Evolutionary conservation across 1,284 basidiomycete species (phyloP), one percentile per base, ranked within the genome.

Genomic region (Violaceomyces palustris): DNA sequence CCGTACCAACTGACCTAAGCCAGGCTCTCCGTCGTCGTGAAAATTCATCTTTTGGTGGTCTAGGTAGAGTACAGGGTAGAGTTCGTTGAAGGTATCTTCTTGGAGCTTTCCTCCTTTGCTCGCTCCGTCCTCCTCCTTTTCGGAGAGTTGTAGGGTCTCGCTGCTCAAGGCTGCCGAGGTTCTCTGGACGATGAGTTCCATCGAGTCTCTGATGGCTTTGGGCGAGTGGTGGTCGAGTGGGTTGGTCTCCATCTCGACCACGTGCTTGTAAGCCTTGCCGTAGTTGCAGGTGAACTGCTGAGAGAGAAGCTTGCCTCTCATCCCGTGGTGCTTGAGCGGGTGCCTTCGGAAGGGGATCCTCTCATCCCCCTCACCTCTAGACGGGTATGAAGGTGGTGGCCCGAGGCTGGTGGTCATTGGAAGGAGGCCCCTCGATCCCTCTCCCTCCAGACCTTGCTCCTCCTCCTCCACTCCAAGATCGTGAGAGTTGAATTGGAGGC

Each of bases 211-310:
- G 30, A 53, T 54, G 25, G 31, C 31, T 2, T 29, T 3, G 12
- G 53, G 53, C 2, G 48, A 27, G 25, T 27, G 17, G 6, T 35
- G 3, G 17, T 31, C n/a, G 25, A 56, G 48, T 11, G 53, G 48
- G 1, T 31, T n/a, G 2, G 53, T 56, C 2, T 49, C 53, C 53
- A 56, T 56, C 9, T 48, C 48, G 10, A 56, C 53, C 2, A 51
- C 45, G 27, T 56, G 53, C 25, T 62, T 64, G 48, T 64, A 64
- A 0, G 48, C 42, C 11, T 46, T 50, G 22, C 61, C 61, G 28
- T 63, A 58, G 40, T 64, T 64, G 39, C 42, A 55, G 1, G 61
- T 64, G 39, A 59, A 64, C 34, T 63, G 61, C 28, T 64, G 61
- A 3, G 50, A 54, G 5, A 64, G 40, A 38, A 64, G 51, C 11